Base-by-base conservation (phyloP, 352 stramenopile genomes). In the Blastocystis sp. region DNA sequence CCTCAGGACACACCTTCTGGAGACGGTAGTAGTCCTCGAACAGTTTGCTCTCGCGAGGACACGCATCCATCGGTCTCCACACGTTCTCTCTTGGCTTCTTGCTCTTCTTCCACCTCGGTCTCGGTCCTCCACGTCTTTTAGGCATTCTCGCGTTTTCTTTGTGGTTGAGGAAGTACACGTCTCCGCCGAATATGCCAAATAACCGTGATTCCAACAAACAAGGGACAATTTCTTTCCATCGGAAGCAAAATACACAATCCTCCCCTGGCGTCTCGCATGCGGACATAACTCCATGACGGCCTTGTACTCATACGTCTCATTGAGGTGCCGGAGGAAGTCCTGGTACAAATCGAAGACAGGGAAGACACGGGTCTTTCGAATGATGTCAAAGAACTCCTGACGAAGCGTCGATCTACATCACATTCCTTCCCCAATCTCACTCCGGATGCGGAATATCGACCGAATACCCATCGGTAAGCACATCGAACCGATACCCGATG, bases 11-110 rank as follows among this genome's bases (percentile, higher is more conserved):
- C 53, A 96, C 91, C 42, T 90, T 87, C 88, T 97, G 93, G 29
- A 91, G 90, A 78, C 91, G 87, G 86, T 95, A 97, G 75, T 93
- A 96, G 36, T 89, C 71, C 85, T 94, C 91, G 71, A 94, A 95
- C 8, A 90, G 34, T 27, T 59, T 32, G 29, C 69, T 81, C 53
- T 81, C 69, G 32, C 69, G 69, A 64, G 49, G 27, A 61, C 27
- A 59, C 36, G 54, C 69, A 27, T 81, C 69, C 69, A 64, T 81
- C 69, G 69, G 29, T 81, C 69, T 81, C 69, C 69, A 81, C 11
- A 81, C 69, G 40, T 81, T 81, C 48, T 81, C 69, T 51, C 56
- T 81, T 40, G 46, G 69, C 69, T 81, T 81, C 51, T 81, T 81
- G 24, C 40, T 64, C 27, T 65, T 81, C 40, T 40, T 81, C 69